Base-by-base conservation (phyloP, 768 basidiomycete species). In the Termitomyces heimii region DNA sequence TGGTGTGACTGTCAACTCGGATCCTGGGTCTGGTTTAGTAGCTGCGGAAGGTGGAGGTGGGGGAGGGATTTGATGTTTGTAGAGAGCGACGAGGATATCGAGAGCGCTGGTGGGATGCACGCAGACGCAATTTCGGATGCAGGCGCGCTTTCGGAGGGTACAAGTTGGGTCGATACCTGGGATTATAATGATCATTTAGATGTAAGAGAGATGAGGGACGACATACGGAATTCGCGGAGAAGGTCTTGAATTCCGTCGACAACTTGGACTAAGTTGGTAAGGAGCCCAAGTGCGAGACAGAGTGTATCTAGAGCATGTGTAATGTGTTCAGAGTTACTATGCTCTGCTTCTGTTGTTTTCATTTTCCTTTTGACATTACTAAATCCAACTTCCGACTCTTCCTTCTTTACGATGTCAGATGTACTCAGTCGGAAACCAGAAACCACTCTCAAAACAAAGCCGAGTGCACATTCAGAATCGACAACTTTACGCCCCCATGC, bases 231-330 rank as follows among this genome's bases (percentile, higher is more conserved):
- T 13, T 75, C 72, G 42, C 79, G 75, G 9, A 83, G 67, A 2
- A 73, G 62, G 37, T 75, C 67, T 44, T 81, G 82, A 10, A 78
- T 76, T n/a, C 69, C 73, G 0, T 77, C 75, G n/a, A 77, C 72
- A 5, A 73, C 73, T 64, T 91, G 87, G 0, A 89, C 82, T 43
- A 92, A 72, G 67, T 92, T 92, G 53, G 89, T 89, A 40, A 92
- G 71, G 10, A 92, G 71, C 1, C 85, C 91, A 5, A 93, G 77
- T 6, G 84, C 80, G 28, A 93, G 83, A 67, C 89, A 92, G 5
- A 91, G 72, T 34, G 79, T 76, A 65, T 93, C 92, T n/a, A 89
- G 73, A 4, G 78, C 71, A 39, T 79, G 75, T 5, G 76, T 71
- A 0, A 70, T 64, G 9, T 31, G 49, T 16, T 63, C 58, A 24